Evolutionary conservation across 164 flowering plant genomes (phyloP), one percentile per base, ranked within the genome.

Genomic region (Aristolochia californica): DNA sequence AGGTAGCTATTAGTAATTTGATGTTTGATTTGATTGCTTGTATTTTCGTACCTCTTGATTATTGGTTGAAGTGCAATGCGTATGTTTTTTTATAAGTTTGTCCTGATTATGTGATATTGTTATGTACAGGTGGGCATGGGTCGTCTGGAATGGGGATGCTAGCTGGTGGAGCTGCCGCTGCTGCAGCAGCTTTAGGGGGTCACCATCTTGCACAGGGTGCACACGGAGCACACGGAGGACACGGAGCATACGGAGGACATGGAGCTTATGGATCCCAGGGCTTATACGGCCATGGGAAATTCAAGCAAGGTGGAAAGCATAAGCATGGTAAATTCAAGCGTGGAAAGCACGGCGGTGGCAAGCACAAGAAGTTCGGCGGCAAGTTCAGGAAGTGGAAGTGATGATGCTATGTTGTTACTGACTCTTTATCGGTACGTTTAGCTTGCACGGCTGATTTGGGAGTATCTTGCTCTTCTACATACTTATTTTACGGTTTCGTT

Each of bases 131-230:
- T 26, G 83, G 85, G 15, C 80, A 73, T 66, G 73, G 75, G n/a
- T 22, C 17, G 9, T 20, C 16, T 18, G 73, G 76, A 16, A 68
- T 77, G 71, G 90, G 86, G 25, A 1, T 87, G 70, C 64, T 87
- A 57, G 88, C 91, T 14, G 89, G 96, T 5, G 95, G 88, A 53
- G 91, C 85, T 11, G 84, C 88, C 0, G 88, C 88, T 18, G 95
- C 91, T 0, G 88, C 95, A n/a, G 88, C 82, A 21, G 88, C 84
- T 47, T 78, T 76, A 58, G 91, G 91, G 15, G 80, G 79, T 16
- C 88, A 83, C 68, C 77, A 75, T 4, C 38, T 68, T 17, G 2
- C 66, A 13, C 73, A n/a, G n/a, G n/a, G n/a, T n/a, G n/a, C n/a
- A n/a, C n/a, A 68, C 11, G 73, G 73, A 4, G 7, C 43, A 25